Evolutionary conservation across 345 rosid species (phyloP).

Genomic region (Moricandia arvensis): DNA sequence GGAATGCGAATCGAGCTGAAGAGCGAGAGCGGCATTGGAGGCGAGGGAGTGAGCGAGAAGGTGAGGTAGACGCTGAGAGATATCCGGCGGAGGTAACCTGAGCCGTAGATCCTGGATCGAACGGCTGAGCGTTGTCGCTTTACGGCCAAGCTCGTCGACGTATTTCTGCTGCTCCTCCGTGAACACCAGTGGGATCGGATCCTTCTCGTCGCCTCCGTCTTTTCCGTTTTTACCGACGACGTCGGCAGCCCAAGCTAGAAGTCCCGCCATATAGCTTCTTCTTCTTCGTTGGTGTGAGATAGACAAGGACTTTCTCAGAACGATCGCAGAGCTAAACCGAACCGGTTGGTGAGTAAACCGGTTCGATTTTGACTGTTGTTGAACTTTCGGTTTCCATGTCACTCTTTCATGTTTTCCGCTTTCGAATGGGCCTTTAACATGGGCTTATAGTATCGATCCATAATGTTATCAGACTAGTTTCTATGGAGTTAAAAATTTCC

Average conservation of each 20-base stretch:
- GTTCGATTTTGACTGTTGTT: neutral
- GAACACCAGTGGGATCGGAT: conserved; percentile 51
- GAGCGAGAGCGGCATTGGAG: conserved; percentile 84
- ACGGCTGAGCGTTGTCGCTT: conserved; percentile 71
- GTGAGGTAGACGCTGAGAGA: conserved; percentile 88
- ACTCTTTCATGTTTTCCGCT: no score
- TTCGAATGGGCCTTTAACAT: no score
- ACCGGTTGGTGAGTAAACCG: conserved; percentile 18
- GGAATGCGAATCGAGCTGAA: conserved; percentile 89
- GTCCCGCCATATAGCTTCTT: conserved; percentile 59
- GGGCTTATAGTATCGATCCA: no score
- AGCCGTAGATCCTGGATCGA: conserved; percentile 83
- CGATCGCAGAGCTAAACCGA: conserved; percentile 21
- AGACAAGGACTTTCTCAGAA: neutral
- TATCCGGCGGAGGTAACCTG: conserved; percentile 82
- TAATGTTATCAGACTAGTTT: no score
- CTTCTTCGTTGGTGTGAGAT: neutral
- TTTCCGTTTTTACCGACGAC: conserved; percentile 73
- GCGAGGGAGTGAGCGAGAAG: conserved; percentile 92
- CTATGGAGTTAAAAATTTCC: no score
- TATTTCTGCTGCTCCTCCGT: conserved; percentile 67
- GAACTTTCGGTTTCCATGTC: neutral
- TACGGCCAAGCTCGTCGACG: conserved; percentile 64
- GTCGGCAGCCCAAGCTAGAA: conserved; percentile 95
- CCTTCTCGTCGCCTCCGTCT: conserved; percentile 38